phyloP scores from a whole-genome alignment of 495 filamentous ascomycete species.

The Xylaria curta region DNA sequence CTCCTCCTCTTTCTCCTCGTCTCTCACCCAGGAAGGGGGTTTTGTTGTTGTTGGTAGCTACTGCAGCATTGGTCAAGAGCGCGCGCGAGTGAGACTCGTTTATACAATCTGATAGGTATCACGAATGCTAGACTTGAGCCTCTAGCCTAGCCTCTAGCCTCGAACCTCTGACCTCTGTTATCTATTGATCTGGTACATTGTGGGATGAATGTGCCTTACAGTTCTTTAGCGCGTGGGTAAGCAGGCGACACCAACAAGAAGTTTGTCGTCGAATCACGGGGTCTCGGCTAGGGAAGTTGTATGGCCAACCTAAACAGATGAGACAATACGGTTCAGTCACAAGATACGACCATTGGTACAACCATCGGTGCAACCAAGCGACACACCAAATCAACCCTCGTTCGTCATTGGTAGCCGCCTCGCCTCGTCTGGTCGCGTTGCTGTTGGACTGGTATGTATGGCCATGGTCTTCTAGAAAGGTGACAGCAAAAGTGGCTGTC shows the following conservation, averaged over 20 bases:
- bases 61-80: conserved; percentile 6
- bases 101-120: not conserved
- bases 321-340: conserved; percentile 13
- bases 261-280: not conserved
- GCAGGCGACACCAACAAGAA: conserved; percentile 18
- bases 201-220: not conserved
- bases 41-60: conserved; percentile 7
- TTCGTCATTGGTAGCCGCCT: conserved; percentile 3
- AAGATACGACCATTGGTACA: not conserved
- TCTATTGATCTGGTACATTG: not conserved
- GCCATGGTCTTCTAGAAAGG: not conserved
- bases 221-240: not conserved
- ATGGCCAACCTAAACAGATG: conserved; percentile 5
- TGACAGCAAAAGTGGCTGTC: not conserved
- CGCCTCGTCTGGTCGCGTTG: conserved; percentile 15
- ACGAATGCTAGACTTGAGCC: conserved; percentile 17
- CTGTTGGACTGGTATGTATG: not conserved
- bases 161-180: not conserved
- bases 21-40: not conserved
- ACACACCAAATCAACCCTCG: not conserved
- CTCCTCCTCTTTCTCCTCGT: not conserved
- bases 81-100: not conserved
- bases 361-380: not conserved
- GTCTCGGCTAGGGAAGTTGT: not conserved
- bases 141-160: not conserved